phyloP scores from a whole-genome alignment of 129 eudicot genomes.

The Flaveria trinervia region DNA sequence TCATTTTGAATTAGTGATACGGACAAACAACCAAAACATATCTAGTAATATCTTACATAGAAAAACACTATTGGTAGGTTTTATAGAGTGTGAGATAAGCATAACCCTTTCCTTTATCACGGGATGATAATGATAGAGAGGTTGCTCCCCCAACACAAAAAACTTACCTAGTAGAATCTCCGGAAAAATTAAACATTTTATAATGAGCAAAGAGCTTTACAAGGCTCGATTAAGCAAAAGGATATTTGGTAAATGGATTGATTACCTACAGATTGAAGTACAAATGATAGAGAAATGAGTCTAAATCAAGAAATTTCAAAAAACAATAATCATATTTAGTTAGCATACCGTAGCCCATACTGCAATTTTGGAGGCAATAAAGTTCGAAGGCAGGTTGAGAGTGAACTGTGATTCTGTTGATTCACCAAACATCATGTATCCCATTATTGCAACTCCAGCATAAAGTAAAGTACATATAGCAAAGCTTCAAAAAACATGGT shows the following conservation, averaged over 20 bases:
- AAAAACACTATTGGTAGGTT: too few relatives aligned
- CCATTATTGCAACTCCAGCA: slow-evolving; percentile 82
- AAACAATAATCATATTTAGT: slow-evolving; percentile 1
- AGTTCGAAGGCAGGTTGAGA: slow-evolving; percentile 70
- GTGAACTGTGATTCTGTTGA: slow-evolving; percentile 84
- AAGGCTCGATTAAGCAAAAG: slow-evolving; percentile 42
- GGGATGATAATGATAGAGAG: too few relatives aligned
- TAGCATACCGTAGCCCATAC: slow-evolving; percentile 88
- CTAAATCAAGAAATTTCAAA: slow-evolving; percentile 1
- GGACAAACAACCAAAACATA: too few relatives aligned
- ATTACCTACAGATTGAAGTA: slow-evolving; percentile 62
- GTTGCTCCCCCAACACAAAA: too few relatives aligned
- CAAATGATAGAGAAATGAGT: slow-evolving; percentile 19
- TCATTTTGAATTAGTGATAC: not conserved
- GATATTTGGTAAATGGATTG: slow-evolving; percentile 96
- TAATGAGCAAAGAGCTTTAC: not conserved
- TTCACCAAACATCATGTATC: slow-evolving; percentile 80
- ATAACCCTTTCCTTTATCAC: too few relatives aligned
- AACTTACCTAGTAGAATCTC: too few relatives aligned
- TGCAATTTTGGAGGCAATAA: slow-evolving; percentile 82
- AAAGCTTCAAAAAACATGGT: slow-evolving; percentile 50
- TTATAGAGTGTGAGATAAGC: too few relatives aligned
- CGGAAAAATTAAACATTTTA: not conserved
- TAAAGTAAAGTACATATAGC: slow-evolving; percentile 69
- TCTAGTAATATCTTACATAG: too few relatives aligned